phyloP scores from a whole-genome alignment of 169 alveolate genomes.

The Eimeria tenella region DNA sequence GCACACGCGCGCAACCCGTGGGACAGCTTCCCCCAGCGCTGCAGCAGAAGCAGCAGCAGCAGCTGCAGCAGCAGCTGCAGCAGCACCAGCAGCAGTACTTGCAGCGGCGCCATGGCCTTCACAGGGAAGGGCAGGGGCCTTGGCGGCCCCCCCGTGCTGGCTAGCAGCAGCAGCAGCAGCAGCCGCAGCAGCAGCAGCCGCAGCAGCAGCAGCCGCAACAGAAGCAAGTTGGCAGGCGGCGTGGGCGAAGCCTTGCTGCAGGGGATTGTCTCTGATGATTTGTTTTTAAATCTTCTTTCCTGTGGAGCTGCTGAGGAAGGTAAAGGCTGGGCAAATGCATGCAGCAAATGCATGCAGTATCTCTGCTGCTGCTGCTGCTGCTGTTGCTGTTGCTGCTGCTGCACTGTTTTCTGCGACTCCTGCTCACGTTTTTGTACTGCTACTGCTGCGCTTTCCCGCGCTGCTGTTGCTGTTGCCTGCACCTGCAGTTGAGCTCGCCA shows the following conservation, averaged over 20 bases:
- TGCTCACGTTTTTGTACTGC: neutral
- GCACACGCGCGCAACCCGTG: neutral
- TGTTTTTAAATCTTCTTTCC: neutral
- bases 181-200: slow-evolving; percentile 10
- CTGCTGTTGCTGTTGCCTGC: neutral
- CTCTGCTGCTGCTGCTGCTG: neutral
- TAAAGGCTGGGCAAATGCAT: neutral
- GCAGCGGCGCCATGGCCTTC: neutral
- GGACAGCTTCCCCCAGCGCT: slow-evolving; percentile 14
- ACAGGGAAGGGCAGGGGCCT: neutral
- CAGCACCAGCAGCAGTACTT: slow-evolving; percentile 30
- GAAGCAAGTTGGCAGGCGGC: neutral
- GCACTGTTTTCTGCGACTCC: neutral
- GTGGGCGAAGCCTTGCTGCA: neutral
- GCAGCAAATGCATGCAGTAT: neutral
- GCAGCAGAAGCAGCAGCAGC: slow-evolving; percentile 5
- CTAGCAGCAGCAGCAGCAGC: slow-evolving; percentile 26
- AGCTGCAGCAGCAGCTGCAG: slow-evolving; percentile 25
- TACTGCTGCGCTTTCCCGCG: neutral
- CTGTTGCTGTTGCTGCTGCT: neutral
- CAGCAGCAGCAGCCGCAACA: neutral
- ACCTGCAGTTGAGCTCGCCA: neutral
- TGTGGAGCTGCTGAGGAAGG: neutral
- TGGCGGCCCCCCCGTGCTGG: neutral
- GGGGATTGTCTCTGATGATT: neutral